Base-by-base conservation (phyloP, 305 asterid species). In the Fraxinus sp. region DNA sequence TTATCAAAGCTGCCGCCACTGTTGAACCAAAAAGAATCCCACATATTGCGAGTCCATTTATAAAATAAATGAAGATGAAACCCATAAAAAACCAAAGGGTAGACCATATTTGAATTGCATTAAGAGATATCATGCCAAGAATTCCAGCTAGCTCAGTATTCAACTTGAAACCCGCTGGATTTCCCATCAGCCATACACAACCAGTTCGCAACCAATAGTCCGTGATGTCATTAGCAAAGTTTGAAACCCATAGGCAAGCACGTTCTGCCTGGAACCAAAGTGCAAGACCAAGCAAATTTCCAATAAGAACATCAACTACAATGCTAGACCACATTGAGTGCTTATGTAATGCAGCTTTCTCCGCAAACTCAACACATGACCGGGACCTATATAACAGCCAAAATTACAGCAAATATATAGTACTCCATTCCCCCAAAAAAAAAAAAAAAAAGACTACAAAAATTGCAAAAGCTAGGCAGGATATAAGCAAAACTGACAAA, bases 101-200 rank as follows among this genome's bases (percentile, higher is more conserved):
- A 36, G 98, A 96, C 99, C 99, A 96, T 79, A 94, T 89, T 84
- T 96, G 98, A 84, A 96, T 91, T 6, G 90, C 93, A 84, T 90
- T 95, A 77, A 96, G 90, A 81, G 94, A 94, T 72, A 94, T 85
- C 90, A 94, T 92, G 87, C 99, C 99, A 87, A 96, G 96, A 84
- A 96, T 90, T 88, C 94, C 93, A 39, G 99, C 98, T 79, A 96
- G 92, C 90, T 96, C 99, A 37, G 98, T 90, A 83, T 96, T 96
- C 91, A 96, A 88, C 90, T 96, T 96, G 90, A 96, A 96, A 75
- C 99, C 99, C 5, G 99, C 99, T 3, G 98, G 99, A 87, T 93
- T 91, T 49, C 98, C 98, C 98, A 96, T 94, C 84, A 96, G 94
- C 99, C 99, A 96, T 78, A 94, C 98, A 84, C 99, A 96, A 81